Conservation (phyloP, 169 alveolate species). For the Eimeria necatrix region DNA sequence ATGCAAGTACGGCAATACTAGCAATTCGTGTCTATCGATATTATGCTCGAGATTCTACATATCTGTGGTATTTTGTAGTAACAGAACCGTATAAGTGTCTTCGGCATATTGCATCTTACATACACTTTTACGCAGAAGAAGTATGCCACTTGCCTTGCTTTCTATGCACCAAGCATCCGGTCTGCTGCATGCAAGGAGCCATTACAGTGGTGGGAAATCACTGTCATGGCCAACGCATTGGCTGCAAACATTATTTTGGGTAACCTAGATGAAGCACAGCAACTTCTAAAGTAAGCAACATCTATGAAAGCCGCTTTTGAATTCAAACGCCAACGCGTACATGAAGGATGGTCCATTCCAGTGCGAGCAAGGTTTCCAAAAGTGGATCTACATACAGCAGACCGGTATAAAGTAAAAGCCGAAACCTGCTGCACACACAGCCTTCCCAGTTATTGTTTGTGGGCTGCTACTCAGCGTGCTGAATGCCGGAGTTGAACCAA, state of each 20-base stretch:
- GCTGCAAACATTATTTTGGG: slow-evolving; percentile 64
- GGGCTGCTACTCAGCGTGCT: no score
- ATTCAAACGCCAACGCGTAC: background rate
- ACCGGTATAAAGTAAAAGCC: no score
- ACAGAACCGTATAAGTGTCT: no score
- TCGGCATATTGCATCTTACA: background rate
- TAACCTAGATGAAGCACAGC: slow-evolving; percentile 43
- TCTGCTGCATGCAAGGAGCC: background rate
- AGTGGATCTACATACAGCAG: no score
- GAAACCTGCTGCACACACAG: no score
- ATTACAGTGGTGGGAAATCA: slow-evolving; percentile 57
- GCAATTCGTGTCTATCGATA: background rate
- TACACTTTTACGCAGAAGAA: background rate
- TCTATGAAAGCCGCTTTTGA: background rate
- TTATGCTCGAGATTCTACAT: no score
- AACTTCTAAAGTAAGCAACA: slow-evolving; percentile 50
- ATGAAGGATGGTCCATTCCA: no score
- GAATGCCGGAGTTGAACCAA: no score
- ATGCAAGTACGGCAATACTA: slow-evolving; percentile 55
- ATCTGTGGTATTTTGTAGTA: no score
- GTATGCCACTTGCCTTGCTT: slow-evolving; percentile 44
- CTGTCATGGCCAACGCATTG: slow-evolving; percentile 52
- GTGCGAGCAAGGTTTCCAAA: no score
- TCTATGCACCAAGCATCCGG: background rate
- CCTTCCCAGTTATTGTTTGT: no score